phyloP scores from a whole-genome alignment of 2,329 filamentous ascomycete species.

The Xylariomycetidae sp. region DNA sequence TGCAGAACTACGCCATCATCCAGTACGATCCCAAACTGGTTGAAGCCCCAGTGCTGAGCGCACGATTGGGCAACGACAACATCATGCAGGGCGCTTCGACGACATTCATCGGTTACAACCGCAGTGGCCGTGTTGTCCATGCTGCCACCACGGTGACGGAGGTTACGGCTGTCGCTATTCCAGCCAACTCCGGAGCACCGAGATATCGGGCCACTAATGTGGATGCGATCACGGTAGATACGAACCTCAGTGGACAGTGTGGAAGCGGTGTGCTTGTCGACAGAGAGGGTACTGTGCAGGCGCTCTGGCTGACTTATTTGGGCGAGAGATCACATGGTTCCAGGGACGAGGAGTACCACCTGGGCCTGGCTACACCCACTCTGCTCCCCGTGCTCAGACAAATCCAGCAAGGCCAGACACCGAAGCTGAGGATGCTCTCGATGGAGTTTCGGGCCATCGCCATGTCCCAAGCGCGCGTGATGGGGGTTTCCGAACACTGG shows the following conservation, averaged over 20 bases:
- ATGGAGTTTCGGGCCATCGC: constrained; percentile 93
- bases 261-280: constrained; percentile 88
- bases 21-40: constrained; percentile 92
- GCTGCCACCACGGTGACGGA: constrained; percentile 93
- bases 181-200: constrained; percentile 84
- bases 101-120: constrained; percentile 97
- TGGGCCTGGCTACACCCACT: constrained; percentile 83
- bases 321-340: constrained; percentile 78
- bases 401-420: constrained; percentile 72
- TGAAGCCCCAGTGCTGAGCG: constrained; percentile 87
- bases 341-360: constrained; percentile 93
- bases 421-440: constrained; percentile 82
- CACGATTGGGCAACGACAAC: constrained; percentile 70
- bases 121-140: constrained; percentile 88
- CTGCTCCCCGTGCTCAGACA: constrained; percentile 82
- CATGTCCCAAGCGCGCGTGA: constrained; percentile 94
- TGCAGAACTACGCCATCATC: constrained; percentile 95
- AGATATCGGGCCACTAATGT: constrained; percentile 93
- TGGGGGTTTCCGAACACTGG: constrained; percentile 96
- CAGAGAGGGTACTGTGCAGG: constrained; percentile 87
- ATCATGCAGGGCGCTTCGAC: constrained; percentile 92
- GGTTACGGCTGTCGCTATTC: constrained; percentile 94
- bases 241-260: constrained; percentile 82
- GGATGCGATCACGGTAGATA: constrained; percentile 95
- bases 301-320: constrained; percentile 93